Conservation (phyloP, 768 basidiomycete species). For the Trametes maxima region DNA sequence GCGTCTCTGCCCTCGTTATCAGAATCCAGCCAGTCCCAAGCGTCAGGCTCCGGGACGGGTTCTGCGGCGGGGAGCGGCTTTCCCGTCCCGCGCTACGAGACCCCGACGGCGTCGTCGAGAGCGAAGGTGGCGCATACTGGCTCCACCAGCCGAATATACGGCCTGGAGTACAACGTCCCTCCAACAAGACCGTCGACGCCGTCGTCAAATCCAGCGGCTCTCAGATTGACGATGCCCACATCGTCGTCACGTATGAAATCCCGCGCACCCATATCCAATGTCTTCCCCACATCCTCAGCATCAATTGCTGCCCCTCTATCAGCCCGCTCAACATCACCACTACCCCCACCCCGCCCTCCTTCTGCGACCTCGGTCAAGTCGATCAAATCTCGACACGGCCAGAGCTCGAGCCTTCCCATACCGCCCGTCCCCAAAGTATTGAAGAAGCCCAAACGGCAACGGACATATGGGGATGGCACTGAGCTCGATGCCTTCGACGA, state of each 20-base stretch:
- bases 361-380: conserved; percentile 37
- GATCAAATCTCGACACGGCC: conserved; percentile 32
- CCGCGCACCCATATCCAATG: conserved; percentile 72
- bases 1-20: conserved; percentile 78
- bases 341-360: conserved; percentile 50
- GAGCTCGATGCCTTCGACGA: conserved; percentile 90
- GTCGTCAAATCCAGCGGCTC: conserved; percentile 72
- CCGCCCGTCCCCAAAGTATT: conserved; percentile 64
- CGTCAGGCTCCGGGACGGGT: conserved; percentile 52
- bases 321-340: conserved; percentile 58
- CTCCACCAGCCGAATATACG: conserved; percentile 61
- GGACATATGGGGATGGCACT: conserved; percentile 84
- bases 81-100: conserved; percentile 59
- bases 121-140: conserved; percentile 61
- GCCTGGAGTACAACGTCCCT: conserved; percentile 66
- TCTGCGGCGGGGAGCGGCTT: conserved; percentile 42
- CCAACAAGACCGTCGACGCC: conserved; percentile 80
- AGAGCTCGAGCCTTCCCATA: conserved; percentile 41
- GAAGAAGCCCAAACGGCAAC: conserved; percentile 74
- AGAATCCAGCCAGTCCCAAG: conserved; percentile 57
- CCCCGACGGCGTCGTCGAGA: conserved; percentile 79
- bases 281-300: conserved; percentile 57
- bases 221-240: conserved; percentile 87
- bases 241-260: conserved; percentile 69
- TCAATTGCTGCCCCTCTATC: conserved; percentile 35